Conservation (phyloP, 225 moss, liverwort and hornwort genomes). For the Climacium dendroides region DNA sequence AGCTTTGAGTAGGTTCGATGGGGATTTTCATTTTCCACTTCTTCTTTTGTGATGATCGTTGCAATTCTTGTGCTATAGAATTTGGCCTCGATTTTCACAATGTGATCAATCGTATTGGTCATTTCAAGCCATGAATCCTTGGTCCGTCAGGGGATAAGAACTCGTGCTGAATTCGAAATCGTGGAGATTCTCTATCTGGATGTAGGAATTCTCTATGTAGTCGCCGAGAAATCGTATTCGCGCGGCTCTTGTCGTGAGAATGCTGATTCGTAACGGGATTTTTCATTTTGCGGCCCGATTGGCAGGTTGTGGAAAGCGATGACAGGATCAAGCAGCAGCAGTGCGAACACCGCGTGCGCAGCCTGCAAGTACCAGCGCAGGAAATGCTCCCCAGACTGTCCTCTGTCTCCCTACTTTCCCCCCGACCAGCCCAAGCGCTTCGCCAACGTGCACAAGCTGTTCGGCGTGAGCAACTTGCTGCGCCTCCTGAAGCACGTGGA, state of each 20-base stretch:
- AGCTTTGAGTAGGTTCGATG: not conserved
- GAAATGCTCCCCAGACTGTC: slow-evolving; percentile 49
- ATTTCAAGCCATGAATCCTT: not conserved
- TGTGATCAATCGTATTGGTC: not conserved
- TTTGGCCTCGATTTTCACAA: not conserved
- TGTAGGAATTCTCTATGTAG: not conserved
- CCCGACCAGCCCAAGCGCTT: slow-evolving; percentile 51
- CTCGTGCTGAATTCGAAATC: not conserved
- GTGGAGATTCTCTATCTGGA: not conserved
- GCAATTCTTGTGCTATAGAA: not conserved
- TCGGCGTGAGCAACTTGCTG: slow-evolving; percentile 44
- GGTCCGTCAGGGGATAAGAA: not conserved
- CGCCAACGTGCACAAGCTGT: slow-evolving; percentile 47
- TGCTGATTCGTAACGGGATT: not conserved
- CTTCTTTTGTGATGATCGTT: not conserved
- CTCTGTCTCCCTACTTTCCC: slow-evolving; percentile 51
- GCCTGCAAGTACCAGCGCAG: slow-evolving; percentile 52
- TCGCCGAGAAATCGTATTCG: not conserved
- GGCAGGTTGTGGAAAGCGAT: not conserved
- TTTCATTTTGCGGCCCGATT: not conserved
- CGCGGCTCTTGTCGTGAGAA: not conserved
- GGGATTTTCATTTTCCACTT: not conserved
- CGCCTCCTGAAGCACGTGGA: slow-evolving; percentile 51
- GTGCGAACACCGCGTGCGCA: slow-evolving; percentile 35
- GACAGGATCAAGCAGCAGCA: slow-evolving; percentile 2